Evolutionary conservation across 2,329 filamentous ascomycete species (phyloP).

Genomic region (Fusarium dlaminii): DNA sequence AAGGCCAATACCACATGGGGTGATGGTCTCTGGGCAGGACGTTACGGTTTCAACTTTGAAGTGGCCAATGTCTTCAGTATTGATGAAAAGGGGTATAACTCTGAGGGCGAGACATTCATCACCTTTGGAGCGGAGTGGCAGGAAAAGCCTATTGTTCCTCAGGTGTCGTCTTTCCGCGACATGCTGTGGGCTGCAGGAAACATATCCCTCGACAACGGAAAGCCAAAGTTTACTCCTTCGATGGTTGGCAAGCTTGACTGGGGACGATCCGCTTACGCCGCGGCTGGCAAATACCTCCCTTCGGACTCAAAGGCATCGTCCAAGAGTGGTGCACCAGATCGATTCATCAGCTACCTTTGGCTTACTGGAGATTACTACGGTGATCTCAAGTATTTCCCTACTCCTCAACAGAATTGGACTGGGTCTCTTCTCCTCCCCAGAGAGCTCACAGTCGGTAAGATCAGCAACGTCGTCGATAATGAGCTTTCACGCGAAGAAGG

Average conservation of each 20-base stretch:
- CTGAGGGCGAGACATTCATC: slow-evolving; percentile 51
- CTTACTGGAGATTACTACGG: slow-evolving; percentile 55
- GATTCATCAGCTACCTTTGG: slow-evolving; percentile 55
- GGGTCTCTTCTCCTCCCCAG: slow-evolving; percentile 54
- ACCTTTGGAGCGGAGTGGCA: slow-evolving; percentile 57
- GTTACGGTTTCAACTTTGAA: slow-evolving; percentile 57
- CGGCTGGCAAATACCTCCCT: slow-evolving; percentile 53
- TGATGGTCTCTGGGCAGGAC: slow-evolving; percentile 48
- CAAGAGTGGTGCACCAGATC: slow-evolving; percentile 51
- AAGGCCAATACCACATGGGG: slow-evolving; percentile 50
- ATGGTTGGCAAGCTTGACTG: slow-evolving; percentile 55
- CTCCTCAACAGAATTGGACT: slow-evolving; percentile 55
- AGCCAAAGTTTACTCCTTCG: slow-evolving; percentile 49
- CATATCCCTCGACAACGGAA: slow-evolving; percentile 41
- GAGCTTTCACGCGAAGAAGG: slow-evolving; percentile 50
- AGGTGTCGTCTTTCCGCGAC: slow-evolving; percentile 51
- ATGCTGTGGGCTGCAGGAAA: slow-evolving; percentile 55
- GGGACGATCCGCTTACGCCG: slow-evolving; percentile 54
- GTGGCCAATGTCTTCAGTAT: slow-evolving; percentile 54
- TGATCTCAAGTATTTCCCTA: slow-evolving; percentile 49
- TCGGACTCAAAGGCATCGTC: slow-evolving; percentile 50
- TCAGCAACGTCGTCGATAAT: slow-evolving; percentile 53
- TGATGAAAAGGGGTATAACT: slow-evolving; percentile 51
- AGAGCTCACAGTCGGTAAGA: slow-evolving; percentile 53
- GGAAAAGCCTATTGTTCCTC: slow-evolving; percentile 49